These are phyloP conservation scores for Teratosphaeria destructans DNA, from an alignment of 2,329 filamentous ascomycete genomes.

Conservation along the genomic window DNA sequence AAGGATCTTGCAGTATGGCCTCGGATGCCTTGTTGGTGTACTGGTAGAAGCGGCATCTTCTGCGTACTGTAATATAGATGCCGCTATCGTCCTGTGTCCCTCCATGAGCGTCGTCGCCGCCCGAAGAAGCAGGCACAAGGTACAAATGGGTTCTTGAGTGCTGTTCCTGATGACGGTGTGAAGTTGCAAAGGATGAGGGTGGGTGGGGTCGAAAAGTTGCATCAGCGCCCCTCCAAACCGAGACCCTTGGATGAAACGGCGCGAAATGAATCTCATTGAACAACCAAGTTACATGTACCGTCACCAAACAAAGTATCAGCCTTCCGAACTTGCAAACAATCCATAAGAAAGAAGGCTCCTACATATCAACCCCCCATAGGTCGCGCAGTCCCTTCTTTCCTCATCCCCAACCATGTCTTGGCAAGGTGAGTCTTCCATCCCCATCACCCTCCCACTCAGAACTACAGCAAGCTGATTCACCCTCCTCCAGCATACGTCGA, in stretches of 20 bases:
- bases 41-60: too few species aligned
- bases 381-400: background rate
- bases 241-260: background rate
- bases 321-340: background rate
- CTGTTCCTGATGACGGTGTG: background rate
- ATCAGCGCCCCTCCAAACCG: background rate
- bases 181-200: background rate
- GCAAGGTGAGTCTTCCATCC: slow-evolving; percentile 49
- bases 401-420: slow-evolving; percentile 51
- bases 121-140: background rate
- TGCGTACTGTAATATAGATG: background rate
- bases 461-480: slow-evolving; percentile 6
- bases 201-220: background rate
- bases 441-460: slow-evolving; percentile 1
- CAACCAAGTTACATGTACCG: background rate
- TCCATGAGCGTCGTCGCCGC: background rate
- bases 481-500: slow-evolving; percentile 48
- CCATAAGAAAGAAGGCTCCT: background rate
- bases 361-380: background rate
- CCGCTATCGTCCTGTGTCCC: background rate
- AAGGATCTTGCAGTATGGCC: too few species aligned
- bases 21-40: too few species aligned
- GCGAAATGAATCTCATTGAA: background rate
- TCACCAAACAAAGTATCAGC: background rate
- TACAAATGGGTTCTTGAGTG: background rate